Base-by-base conservation (phyloP, 2,329 filamentous ascomycete genomes). In the Phialophora macrospora region DNA sequence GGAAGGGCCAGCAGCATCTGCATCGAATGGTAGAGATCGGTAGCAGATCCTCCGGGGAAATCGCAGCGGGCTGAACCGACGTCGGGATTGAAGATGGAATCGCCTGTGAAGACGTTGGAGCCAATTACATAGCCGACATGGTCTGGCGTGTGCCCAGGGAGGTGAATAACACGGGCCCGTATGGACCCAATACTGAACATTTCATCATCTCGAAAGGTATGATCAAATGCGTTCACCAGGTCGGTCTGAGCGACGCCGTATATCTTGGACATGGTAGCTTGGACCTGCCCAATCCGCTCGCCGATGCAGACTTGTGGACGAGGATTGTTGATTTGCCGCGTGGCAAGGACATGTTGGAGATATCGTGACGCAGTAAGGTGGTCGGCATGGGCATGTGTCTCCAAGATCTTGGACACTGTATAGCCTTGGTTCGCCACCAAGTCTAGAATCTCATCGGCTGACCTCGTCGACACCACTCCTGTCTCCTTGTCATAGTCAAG, bases 111-210 rank as follows among this genome's bases (percentile, higher is more conserved):
- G 0, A 86, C 76, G 59, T 77, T 76, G 14, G 74, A 73, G 71
- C 84, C 85, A 63, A 89, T 82, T 38, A 77, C 76, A 68, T 89
- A 90, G 0, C 87, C 87, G 9, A 89, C 70, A 65, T 88, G 85
- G 68, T 89, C 87, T 0, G 86, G 85, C 0, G 86, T 88, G 69
- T 89, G 86, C 0, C 87, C 87, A 0, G 87, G 86, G 0, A 89
- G 80, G 69, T 88, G 85, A 0, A 88, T 74, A 0, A 81, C 85
- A 4, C 74, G 77, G 1, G 77, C 84, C 1, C 69, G 72, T 14
- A 89, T 38, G 0, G 73, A 62, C 0, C 87, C 87, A 55, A 89
- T 79, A 0, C 68, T 34, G 65, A 89, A 88, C 0, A 63, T 71
- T 64, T 88, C 84, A 38, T 86, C 80, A 44, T 89, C 86, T 0